Evolutionary conservation across 2,329 filamentous ascomycete species (phyloP), one percentile per base, ranked within the genome.

Genomic region (Monosporascus sp.): DNA sequence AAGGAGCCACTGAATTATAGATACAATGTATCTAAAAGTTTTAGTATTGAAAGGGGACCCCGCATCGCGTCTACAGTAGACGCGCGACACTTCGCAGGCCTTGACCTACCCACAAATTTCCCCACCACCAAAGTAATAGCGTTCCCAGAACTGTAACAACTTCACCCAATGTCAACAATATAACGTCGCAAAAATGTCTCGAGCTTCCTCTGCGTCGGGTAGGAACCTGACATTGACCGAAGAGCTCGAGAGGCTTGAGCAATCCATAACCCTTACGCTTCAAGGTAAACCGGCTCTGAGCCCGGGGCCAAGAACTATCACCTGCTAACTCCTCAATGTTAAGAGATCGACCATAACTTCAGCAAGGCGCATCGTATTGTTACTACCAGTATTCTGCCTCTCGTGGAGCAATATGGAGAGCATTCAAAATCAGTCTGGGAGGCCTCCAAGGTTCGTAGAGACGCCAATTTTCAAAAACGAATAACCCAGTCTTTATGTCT

Each of bases 321-420:
- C 17, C 35, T 35, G 41, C 25, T 17, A 47, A 56, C 52, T 50
- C 60, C 25, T 47, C 4, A 6, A 18, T 31, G 25, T 25, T 43
- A 64, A 95, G 94, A 99, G 77, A 99, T 99, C 74, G 94, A 99
- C 70, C 89, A 90, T 72, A 99, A 99, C 73, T 99, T 99, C 70
- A 97, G 90, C 74, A 90, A 90, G 66, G 92, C 94, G 31, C 94
- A 99, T 71, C 87, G 91, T 57, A 97, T 99, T 55, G 93, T 99
- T 39, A 97, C 94, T 1, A 87, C 88, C 1, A 96, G 86, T 67
- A 97, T 99, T 52, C 74, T 99, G 3, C 94, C 94, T 1, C 81
- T 97, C 1, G 91, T 99, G 20, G 93, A 97, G 68, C 88, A 96
- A 66, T 99, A 99, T 72, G 90, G 90, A 46, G 90, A 96, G 60